Evolutionary conservation across 176 grass and related monocot species (phyloP), one percentile per base, ranked within the genome.

Genomic region (Aegilops bicornis): DNA sequence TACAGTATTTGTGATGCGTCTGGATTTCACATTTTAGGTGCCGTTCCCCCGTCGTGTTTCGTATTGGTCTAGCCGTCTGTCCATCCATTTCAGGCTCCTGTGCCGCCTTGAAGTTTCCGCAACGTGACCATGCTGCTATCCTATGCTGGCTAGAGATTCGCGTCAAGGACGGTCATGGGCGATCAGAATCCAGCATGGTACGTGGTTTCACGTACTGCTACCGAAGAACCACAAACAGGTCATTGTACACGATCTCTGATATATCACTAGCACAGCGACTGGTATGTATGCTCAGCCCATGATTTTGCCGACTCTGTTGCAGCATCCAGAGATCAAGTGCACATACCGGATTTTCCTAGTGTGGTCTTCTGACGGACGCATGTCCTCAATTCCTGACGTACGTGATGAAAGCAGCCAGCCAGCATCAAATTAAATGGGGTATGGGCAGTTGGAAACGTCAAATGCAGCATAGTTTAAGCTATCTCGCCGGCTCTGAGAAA

Each of bases 381-480:
- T 54, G 87, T 5, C 13, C 13, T 65, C 5, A 66, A 16, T 2
- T 14, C 64, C 22, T 71, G 32, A 67, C 81, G 69, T 20, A 67
- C 81, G 69, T 20, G 37, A 85, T 13, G 35, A 32, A 48, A 83
- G 16, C 64, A 29, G 27, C 39, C 17, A 70, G 10, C 12, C 0
- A 42, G 69, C 50, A 19, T 54, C 0, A 19, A 50, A 50, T 16
- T 1, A 16, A 54, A 54, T 19, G 50, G 50, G 50, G 2, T 3
- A 58, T 43, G 27, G 85, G 61, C 37, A 31, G 89, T 79, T 83
- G 40, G 33, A 80, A 48, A 80, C 27, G 43, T 20, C 43, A 29
- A 76, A 27, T 19, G 69, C 61, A 11, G 10, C 81, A 69, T 91
- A 87, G 52, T 77, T 88, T 91, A 91, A 85, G 85, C 36, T 81